phyloP scores from a whole-genome alignment of 768 basidiomycete species.

The Russula lepida region DNA sequence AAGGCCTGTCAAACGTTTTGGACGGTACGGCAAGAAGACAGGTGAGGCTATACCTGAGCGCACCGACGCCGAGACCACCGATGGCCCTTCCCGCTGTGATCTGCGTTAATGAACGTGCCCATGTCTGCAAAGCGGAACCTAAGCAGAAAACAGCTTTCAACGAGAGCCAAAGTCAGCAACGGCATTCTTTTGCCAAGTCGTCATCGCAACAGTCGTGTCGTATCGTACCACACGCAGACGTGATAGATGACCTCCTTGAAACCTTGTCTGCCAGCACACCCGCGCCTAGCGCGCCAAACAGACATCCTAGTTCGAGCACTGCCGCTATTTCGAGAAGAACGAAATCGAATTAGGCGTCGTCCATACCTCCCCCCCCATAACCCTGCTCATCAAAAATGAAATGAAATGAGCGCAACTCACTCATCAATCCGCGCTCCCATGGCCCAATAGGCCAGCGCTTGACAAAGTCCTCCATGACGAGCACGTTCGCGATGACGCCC shows the following conservation, averaged over 20 bases:
- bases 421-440: constrained; percentile 69
- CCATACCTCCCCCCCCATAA: no score
- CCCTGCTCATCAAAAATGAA: no score
- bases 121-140: constrained; percentile 62
- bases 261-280: constrained; percentile 62
- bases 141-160: constrained; percentile 59
- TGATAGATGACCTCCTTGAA: constrained; percentile 60
- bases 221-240: constrained; percentile 54
- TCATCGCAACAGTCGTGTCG: constrained; percentile 44
- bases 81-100: constrained; percentile 64
- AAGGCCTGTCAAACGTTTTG: constrained; percentile 4
- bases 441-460: constrained; percentile 61
- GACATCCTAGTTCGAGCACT: constrained; percentile 65
- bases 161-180: not conserved
- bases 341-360: no score
- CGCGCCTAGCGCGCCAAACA: constrained; percentile 62
- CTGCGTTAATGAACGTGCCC: constrained; percentile 46
- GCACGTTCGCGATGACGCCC: constrained; percentile 78
- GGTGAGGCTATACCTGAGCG: constrained; percentile 33
- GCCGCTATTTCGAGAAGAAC: constrained; percentile 42
- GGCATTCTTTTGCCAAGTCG: not conserved
- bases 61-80: constrained; percentile 74
- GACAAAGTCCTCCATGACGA: constrained; percentile 73
- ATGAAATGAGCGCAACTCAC: constrained; percentile 36
- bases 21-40: not conserved